phyloP scores from a whole-genome alignment of 2,329 filamentous ascomycete species.

The Parascedosporium putredinis region DNA sequence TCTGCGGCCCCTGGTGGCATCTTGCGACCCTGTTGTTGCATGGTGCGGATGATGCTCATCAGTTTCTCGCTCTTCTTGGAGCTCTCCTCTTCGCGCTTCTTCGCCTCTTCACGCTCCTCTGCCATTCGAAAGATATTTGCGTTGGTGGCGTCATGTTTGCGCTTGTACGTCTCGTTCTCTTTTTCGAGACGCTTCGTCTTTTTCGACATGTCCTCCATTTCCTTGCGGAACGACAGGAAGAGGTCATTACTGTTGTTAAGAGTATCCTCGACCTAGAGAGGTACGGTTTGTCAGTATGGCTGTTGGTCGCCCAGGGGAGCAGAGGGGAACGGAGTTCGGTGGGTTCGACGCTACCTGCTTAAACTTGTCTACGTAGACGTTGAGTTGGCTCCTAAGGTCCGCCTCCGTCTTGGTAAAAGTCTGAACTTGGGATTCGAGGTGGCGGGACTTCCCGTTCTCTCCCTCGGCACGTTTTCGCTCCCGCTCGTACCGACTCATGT shows the following conservation, averaged over 20 bases:
- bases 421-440: slow-evolving; percentile 82
- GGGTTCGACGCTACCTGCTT: slow-evolving; percentile 65
- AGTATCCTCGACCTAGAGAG: slow-evolving; percentile 81
- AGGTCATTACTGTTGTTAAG: slow-evolving; percentile 97
- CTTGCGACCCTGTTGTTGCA: slow-evolving; percentile 88
- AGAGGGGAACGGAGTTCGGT: slow-evolving; percentile 9
- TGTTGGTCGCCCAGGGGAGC: neutral
- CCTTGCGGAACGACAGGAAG: slow-evolving; percentile 92
- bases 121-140: slow-evolving; percentile 96
- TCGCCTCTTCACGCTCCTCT: slow-evolving; percentile 78
- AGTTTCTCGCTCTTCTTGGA: slow-evolving; percentile 80
- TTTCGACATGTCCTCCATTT: slow-evolving; percentile 99
- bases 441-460: slow-evolving; percentile 69
- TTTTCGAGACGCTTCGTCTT: slow-evolving; percentile 96
- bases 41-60: slow-evolving; percentile 87
- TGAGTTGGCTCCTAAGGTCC: slow-evolving; percentile 86
- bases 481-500: slow-evolving; percentile 78
- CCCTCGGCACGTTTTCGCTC: slow-evolving; percentile 81
- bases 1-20: slow-evolving; percentile 53
- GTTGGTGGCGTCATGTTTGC: slow-evolving; percentile 88
- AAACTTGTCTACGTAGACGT: slow-evolving; percentile 98
- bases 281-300: neutral
- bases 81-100: slow-evolving; percentile 18
- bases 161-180: slow-evolving; percentile 82
- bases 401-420: slow-evolving; percentile 95